A percentile compares a stretch with the other conserved stretches of the same genome.
Conservation (phyloP, 2,329 filamentous ascomycete species). For the Helicocarpus griseus region DNA sequence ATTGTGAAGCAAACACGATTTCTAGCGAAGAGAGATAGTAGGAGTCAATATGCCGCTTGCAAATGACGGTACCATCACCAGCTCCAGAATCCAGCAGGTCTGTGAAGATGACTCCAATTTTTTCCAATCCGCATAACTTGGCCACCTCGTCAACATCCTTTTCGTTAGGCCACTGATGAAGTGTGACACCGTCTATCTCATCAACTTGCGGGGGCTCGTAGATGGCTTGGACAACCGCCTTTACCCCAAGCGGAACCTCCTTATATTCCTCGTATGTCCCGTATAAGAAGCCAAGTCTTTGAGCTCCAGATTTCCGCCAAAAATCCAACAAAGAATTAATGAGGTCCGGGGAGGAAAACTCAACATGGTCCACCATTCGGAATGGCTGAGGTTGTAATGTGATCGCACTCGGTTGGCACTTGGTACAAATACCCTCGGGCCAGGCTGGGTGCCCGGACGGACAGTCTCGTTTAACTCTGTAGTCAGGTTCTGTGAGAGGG, state of each 20-base stretch:
- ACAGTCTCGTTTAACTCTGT: slow-evolving; percentile 77
- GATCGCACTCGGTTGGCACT: slow-evolving; percentile 95
- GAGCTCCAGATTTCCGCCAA: slow-evolving; percentile 76
- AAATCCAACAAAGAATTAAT: slow-evolving; percentile 87
- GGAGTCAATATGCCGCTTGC: slow-evolving; percentile 91
- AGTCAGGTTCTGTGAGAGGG: slow-evolving; percentile 85
- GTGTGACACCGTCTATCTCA: slow-evolving; percentile 77
- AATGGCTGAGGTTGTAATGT: slow-evolving; percentile 88
- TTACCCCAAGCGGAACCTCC: slow-evolving; percentile 86
- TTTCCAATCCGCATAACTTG: slow-evolving; percentile 71
- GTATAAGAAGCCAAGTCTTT: slow-evolving; percentile 84
- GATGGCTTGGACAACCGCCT: slow-evolving; percentile 92
- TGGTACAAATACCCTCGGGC: slow-evolving; percentile 95
- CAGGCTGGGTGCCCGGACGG: slow-evolving; percentile 87
- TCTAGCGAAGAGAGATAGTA: slow-evolving; percentile 91
- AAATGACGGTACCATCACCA: slow-evolving; percentile 77
- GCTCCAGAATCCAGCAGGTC: slow-evolving; percentile 75
- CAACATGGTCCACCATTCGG: slow-evolving; percentile 96
- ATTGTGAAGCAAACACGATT: slow-evolving; percentile 75
- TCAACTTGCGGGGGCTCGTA: slow-evolving; percentile 90
- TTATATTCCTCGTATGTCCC: slow-evolving; percentile 84
- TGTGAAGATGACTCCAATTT: slow-evolving; percentile 88
- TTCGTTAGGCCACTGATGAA: slow-evolving; percentile 78
- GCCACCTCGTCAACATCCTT: slow-evolving; percentile 72
- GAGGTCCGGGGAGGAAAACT: slow-evolving; percentile 76